These are phyloP conservation scores for Fusarium agapanthi DNA, from an alignment of 2,329 filamentous ascomycete genomes.

Conservation along the genomic window DNA sequence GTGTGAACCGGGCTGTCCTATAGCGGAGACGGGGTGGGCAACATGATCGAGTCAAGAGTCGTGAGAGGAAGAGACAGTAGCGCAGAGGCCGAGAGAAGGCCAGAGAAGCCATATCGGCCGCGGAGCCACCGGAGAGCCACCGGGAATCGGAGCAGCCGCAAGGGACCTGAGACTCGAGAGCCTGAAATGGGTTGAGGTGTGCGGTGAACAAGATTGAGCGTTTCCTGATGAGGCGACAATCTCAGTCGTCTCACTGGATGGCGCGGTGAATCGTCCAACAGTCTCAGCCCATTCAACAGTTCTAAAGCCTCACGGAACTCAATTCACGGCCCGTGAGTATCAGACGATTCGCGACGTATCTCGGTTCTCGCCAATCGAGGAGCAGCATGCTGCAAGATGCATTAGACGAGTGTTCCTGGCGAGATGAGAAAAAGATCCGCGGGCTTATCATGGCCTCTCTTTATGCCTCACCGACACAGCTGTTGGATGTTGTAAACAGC, in stretches of 20 bases:
- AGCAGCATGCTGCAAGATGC: conserved; percentile 31
- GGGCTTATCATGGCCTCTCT: conserved; percentile 29
- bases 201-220: conserved; percentile 33
- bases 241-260: conserved; percentile 28
- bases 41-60: conserved; percentile 20
- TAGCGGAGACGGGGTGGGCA: conserved; percentile 32
- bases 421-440: conserved; percentile 28
- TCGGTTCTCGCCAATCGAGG: conserved; percentile 36
- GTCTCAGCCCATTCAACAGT: conserved; percentile 33
- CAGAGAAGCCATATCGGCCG: conserved; percentile 37
- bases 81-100: conserved; percentile 32
- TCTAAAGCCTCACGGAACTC: conserved; percentile 15
- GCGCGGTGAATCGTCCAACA: conserved; percentile 29
- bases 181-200: conserved; percentile 37
- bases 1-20: conserved; percentile 19
- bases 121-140: conserved; percentile 37
- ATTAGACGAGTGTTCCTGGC: conserved; percentile 18
- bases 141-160: conserved; percentile 28
- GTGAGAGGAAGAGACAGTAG: conserved; percentile 35
- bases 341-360: conserved; percentile 17
- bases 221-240: conserved; percentile 13
- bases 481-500: conserved; percentile 37
- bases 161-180: neutral
- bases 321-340: conserved; percentile 13
- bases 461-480: conserved; percentile 39